Evolutionary conservation across 2,329 filamentous ascomycete genomes (phyloP).

Genomic region (Eutypa lata): DNA sequence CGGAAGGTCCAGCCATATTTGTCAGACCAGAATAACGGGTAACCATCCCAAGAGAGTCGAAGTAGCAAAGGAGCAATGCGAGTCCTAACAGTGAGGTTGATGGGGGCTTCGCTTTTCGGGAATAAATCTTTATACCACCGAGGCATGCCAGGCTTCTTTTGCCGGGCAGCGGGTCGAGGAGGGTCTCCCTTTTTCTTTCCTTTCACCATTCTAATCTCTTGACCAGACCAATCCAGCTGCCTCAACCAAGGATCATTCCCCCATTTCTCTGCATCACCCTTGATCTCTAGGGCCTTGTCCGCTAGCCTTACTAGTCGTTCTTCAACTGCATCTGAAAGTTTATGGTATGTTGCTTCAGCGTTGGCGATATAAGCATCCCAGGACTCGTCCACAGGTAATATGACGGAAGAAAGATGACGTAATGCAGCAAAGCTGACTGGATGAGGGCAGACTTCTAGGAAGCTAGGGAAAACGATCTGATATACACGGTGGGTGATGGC

Average conservation of each 20-base stretch:
- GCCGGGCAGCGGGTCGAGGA: constrained; percentile 71
- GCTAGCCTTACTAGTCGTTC: constrained; percentile 71
- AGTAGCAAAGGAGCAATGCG: constrained; percentile 83
- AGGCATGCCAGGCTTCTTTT: constrained; percentile 94
- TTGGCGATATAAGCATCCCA: constrained; percentile 85
- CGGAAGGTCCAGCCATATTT: constrained; percentile 90
- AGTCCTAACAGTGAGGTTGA: constrained; percentile 80
- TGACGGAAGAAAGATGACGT: constrained; percentile 88
- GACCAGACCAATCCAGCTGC: constrained; percentile 93
- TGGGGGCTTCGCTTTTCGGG: constrained; percentile 61
- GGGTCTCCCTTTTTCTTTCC: constrained; percentile 83
- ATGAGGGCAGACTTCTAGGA: constrained; percentile 86
- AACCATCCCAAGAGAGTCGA: constrained; percentile 81
- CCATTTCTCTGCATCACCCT: constrained; percentile 66
- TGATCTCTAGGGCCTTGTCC: constrained; percentile 73
- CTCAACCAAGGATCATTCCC: constrained; percentile 82
- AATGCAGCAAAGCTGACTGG: constrained; percentile 95
- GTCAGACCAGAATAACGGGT: constrained; percentile 91
- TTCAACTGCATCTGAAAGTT: constrained; percentile 73
- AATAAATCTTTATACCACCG: constrained; percentile 96
- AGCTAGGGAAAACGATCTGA: constrained; percentile 86
- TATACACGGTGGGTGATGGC: constrained; percentile 92
- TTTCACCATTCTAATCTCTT: constrained; percentile 88
- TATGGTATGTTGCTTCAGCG: constrained; percentile 80
- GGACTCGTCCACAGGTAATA: constrained; percentile 81